Percentiles rank a stretch among this genome's conserved stretches.
Evolutionary conservation across 768 basidiomycete genomes (phyloP).

Genomic region (Suillus fuscotomentosus): DNA sequence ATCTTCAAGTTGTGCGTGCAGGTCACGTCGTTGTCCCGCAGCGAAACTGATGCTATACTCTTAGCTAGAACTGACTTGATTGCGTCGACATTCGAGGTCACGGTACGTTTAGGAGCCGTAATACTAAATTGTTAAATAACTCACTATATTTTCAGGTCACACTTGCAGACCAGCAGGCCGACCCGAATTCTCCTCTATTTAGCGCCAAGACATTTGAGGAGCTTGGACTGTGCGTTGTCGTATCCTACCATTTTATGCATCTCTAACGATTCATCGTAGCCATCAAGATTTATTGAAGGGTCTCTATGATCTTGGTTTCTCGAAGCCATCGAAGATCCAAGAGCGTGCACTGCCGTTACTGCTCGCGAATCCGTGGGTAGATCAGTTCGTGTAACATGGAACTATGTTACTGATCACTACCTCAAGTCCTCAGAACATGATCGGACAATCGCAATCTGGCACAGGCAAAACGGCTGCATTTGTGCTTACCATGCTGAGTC

Average conservation of each 20-base stretch:
- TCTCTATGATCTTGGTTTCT: slow-evolving; percentile 92
- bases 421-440: slow-evolving; percentile 95
- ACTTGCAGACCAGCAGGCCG: slow-evolving; percentile 91
- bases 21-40: neutral
- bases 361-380: slow-evolving; percentile 80
- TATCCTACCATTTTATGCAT: neutral
- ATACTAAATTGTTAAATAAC: neutral
- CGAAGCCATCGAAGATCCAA: slow-evolving; percentile 98
- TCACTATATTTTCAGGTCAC: slow-evolving; percentile 64
- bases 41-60: neutral
- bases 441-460: slow-evolving; percentile 98
- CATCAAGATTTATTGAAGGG: slow-evolving; percentile 89
- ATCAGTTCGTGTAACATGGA: neutral
- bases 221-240: slow-evolving; percentile 76
- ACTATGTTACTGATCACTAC: slow-evolving; percentile 7
- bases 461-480: slow-evolving; percentile 99
- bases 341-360: slow-evolving; percentile 93
- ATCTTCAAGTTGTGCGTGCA: slow-evolving; percentile 19
- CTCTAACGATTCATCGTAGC: slow-evolving; percentile 36
- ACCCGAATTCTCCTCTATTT: slow-evolving; percentile 94
- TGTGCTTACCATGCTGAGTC: slow-evolving; percentile 94
- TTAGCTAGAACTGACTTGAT: slow-evolving; percentile 57
- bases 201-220: slow-evolving; percentile 95
- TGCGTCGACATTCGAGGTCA: slow-evolving; percentile 80
- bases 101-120: slow-evolving; percentile 42